phyloP scores from a whole-genome alignment of 495 filamentous ascomycete genomes.

The Penicillium bovifimosum region DNA sequence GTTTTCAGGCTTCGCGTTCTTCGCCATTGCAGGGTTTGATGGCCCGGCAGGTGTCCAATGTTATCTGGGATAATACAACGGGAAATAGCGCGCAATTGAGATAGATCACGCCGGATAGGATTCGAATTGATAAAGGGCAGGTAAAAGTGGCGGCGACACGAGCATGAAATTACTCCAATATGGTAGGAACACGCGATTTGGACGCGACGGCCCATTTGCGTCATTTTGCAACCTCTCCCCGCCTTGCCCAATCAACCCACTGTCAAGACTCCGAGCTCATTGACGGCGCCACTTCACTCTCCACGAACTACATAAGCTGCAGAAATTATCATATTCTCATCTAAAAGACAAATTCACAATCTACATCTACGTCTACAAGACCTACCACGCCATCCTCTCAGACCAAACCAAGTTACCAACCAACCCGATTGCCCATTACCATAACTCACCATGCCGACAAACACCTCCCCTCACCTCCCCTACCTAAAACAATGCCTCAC shows the following conservation, averaged over 20 bases:
- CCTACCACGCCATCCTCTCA: neutral
- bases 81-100: neutral
- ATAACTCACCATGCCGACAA: conserved; percentile 15
- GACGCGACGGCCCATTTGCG: conserved; percentile 21
- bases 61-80: neutral
- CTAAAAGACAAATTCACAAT: neutral
- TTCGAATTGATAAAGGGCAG: neutral
- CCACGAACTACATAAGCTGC: neutral
- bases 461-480: conserved; percentile 45
- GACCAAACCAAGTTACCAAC: neutral
- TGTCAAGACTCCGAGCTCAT: neutral
- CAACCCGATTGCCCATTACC: neutral
- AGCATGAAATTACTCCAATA: neutral
- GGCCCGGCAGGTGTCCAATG: neutral
- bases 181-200: conserved; percentile 14
- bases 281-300: neutral
- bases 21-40: conserved; percentile 13
- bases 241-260: conserved; percentile 6
- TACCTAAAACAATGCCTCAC: conserved; percentile 70
- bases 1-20: conserved; percentile 10
- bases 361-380: neutral
- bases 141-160: neutral
- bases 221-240: conserved; percentile 24
- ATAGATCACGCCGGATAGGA: neutral
- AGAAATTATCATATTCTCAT: neutral